Conservation (phyloP, 768 basidiomycete genomes). For the Leccinum rimulosum region DNA sequence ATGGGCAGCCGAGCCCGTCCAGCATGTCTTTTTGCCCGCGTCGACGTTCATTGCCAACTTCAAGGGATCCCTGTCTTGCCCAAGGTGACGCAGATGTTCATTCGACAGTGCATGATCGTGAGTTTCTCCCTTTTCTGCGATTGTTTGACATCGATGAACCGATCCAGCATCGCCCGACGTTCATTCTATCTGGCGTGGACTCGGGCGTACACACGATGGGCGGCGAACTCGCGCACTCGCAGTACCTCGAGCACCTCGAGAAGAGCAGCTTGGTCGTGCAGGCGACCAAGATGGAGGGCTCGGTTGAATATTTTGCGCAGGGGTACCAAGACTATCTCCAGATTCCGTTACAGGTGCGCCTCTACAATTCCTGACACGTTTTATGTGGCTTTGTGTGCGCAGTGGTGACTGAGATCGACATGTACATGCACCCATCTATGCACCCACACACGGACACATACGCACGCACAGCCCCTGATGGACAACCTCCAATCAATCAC, state of each 20-base stretch:
- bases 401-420: neutral
- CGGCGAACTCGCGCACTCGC: conserved; percentile 82
- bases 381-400: neutral
- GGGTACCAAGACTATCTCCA: conserved; percentile 96
- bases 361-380: neutral
- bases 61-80: conserved; percentile 97
- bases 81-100: conserved; percentile 88
- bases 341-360: conserved; percentile 80
- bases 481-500: conserved; percentile 94
- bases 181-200: conserved; percentile 75
- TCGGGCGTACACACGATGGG: conserved; percentile 70
- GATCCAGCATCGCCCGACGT: conserved; percentile 76
- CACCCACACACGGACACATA: conserved; percentile 27
- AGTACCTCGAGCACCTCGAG: conserved; percentile 84
- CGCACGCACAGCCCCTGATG: conserved; percentile 75
- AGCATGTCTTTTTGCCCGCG: conserved; percentile 83
- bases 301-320: conserved; percentile 86
- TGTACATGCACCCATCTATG: neutral
- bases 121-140: conserved; percentile 24
- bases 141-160: conserved; percentile 18
- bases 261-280: conserved; percentile 68
- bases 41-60: conserved; percentile 92
- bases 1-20: conserved; percentile 94
- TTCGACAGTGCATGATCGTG: conserved; percentile 86
- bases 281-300: conserved; percentile 62